These are phyloP conservation scores for Suillus americanus DNA, from an alignment of 768 basidiomycete species.

Conservation along the genomic window DNA sequence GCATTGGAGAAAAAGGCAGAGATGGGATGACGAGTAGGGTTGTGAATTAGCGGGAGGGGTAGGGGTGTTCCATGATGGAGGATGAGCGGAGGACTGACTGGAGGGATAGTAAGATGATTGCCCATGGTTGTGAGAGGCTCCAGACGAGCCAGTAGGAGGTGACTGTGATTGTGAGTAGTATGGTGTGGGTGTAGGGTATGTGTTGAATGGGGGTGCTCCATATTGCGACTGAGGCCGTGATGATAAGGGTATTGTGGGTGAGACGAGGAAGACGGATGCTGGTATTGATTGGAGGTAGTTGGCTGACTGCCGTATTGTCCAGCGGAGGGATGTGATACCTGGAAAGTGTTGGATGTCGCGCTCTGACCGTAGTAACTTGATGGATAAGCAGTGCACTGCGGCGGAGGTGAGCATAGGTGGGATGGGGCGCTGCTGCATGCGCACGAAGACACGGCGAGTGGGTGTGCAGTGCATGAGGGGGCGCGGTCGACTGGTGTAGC, in stretches of 20 bases:
- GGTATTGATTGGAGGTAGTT: conserved; percentile 23
- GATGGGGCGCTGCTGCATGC: too few relatives aligned
- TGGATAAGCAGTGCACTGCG: conserved; percentile 21
- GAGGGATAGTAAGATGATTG: conserved; percentile 26
- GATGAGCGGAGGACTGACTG: conserved; percentile 24
- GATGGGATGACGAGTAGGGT: conserved; percentile 4
- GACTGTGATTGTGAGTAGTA: conserved; percentile 26
- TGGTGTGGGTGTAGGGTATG: conserved; percentile 24
- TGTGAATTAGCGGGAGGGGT: neutral
- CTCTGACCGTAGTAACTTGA: conserved; percentile 22
- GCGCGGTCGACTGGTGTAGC: too few relatives aligned
- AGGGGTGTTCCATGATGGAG: conserved; percentile 21
- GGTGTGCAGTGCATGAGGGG: too few relatives aligned
- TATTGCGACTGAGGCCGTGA: conserved; percentile 25
- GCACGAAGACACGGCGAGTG: too few relatives aligned
- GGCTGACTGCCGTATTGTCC: conserved; percentile 14
- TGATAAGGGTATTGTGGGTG: conserved; percentile 22
- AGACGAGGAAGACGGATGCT: conserved; percentile 17
- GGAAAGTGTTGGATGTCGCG: conserved; percentile 18
- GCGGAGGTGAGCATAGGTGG: conserved; percentile 15
- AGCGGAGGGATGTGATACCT: conserved; percentile 23
- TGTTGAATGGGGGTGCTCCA: conserved; percentile 5
- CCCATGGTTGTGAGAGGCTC: conserved; percentile 12
- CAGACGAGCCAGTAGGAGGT: conserved; percentile 15
- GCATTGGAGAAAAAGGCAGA: conserved; percentile 1